A percentile compares a stretch with the other conserved stretches of the same genome.
Conservation (phyloP, 2,329 filamentous ascomycete species). For the Hirsutella minnesotensis region DNA sequence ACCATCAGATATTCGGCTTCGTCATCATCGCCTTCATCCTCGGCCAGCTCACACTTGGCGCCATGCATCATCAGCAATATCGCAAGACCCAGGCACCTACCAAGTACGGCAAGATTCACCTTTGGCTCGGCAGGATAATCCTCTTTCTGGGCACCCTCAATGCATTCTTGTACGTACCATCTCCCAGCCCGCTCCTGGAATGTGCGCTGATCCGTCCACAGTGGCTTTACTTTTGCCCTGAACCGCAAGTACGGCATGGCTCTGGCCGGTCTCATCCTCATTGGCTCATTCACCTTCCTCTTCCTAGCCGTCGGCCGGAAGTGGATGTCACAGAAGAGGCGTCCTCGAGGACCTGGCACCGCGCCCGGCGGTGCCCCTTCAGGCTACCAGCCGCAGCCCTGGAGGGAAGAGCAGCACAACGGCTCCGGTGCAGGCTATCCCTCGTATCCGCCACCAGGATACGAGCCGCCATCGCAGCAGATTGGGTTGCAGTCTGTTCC, state of each 20-base stretch:
- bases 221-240: constrained; percentile 45
- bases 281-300: constrained; percentile 29
- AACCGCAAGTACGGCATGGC: constrained; percentile 33
- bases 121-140: constrained; percentile 43
- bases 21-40: constrained; percentile 39
- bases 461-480: constrained; percentile 19
- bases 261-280: constrained; percentile 34
- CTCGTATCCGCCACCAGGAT: constrained; percentile 20
- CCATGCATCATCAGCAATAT: constrained; percentile 42
- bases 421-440: constrained; percentile 6
- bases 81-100: constrained; percentile 36
- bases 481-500: constrained; percentile 14
- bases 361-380: constrained; percentile 7
- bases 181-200: too few relatives aligned
- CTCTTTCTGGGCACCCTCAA: constrained; percentile 43
- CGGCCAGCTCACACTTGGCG: constrained; percentile 40
- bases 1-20: constrained; percentile 49
- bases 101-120: constrained; percentile 39
- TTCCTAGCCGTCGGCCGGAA: constrained; percentile 19
- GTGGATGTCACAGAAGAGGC: constrained; percentile 13
- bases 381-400: constrained; percentile 17
- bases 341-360: constrained; percentile 3
- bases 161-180: constrained; percentile 37
- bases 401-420: constrained; percentile 12
- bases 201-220: constrained; percentile 11